phyloP scores from a whole-genome alignment of 2,329 filamentous ascomycete species.

The Colletotrichum gigasporum region DNA sequence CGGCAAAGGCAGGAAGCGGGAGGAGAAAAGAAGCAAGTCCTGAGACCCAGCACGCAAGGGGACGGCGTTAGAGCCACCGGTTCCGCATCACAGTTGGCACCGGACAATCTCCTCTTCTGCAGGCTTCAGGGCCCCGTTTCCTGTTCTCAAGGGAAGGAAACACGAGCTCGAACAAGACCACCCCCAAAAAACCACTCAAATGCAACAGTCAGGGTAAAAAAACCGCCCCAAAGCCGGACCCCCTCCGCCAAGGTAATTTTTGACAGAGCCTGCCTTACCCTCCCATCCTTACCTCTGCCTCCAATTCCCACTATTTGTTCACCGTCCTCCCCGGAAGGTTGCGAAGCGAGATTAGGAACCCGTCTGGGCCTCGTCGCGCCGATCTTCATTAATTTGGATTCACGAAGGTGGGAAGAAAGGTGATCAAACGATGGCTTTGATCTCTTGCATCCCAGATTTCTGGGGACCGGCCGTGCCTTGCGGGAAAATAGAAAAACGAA shows the following conservation, averaged over 20 bases:
- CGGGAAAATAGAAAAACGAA: too few relatives aligned
- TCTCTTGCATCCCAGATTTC: too few relatives aligned
- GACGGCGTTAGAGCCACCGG: not conserved
- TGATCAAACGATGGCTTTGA: not conserved
- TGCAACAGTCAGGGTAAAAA: not conserved
- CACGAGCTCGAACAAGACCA: too few relatives aligned
- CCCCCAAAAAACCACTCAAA: not conserved
- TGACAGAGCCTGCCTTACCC: not conserved
- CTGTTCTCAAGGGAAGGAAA: too few relatives aligned
- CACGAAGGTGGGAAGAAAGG: not conserved
- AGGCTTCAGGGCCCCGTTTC: too few relatives aligned
- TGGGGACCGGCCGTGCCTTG: too few relatives aligned
- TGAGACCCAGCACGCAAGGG: not conserved
- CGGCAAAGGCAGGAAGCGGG: not conserved
- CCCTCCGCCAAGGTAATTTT: not conserved
- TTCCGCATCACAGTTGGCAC: not conserved
- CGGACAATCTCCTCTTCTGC: too few relatives aligned
- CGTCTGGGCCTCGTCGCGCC: constrained; percentile 1
- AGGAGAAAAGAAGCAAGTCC: not conserved
- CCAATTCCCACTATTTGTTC: not conserved
- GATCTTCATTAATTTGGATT: constrained; percentile 22
- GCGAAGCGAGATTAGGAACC: constrained; percentile 26
- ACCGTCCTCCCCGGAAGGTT: not conserved
- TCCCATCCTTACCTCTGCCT: too few relatives aligned
- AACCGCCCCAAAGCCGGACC: not conserved